These are phyloP conservation scores for Fonsecaea erecta DNA, from an alignment of 2,329 filamentous ascomycete genomes.

Conservation along the genomic window DNA sequence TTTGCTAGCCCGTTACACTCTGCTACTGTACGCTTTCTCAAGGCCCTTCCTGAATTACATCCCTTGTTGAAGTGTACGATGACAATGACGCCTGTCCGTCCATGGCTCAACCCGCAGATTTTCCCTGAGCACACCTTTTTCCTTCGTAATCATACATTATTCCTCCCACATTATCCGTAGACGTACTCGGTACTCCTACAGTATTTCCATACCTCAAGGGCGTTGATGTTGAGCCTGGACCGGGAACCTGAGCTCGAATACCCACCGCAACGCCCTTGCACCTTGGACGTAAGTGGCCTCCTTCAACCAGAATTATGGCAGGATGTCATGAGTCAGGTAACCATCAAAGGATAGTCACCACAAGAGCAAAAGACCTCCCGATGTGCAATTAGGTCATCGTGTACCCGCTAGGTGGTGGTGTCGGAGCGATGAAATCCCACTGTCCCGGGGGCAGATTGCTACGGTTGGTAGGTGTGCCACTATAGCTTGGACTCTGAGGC, in stretches of 20 bases:
- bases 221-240: conserved; percentile 5
- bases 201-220: neutral
- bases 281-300: neutral
- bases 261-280: neutral
- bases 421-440: conserved; percentile 38
- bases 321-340: neutral
- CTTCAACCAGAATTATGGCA: neutral
- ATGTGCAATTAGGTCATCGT: conserved; percentile 31
- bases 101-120: neutral
- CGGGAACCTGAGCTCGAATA: neutral
- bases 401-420: conserved; percentile 27
- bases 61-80: neutral
- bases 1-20: conserved; percentile 17
- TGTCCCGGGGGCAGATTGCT: conserved; percentile 38
- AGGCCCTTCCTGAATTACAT: neutral
- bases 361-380: neutral
- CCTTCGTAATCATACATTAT: conserved; percentile 9
- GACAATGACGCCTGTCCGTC: neutral
- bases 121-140: neutral
- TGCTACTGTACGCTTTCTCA: conserved; percentile 10
- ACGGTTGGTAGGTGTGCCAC: conserved; percentile 14
- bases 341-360: neutral
- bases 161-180: neutral
- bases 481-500: conserved; percentile 18
- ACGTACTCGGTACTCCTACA: neutral